A percentile compares a stretch with the other conserved stretches of the same genome.
These are phyloP conservation scores for Cordia subcordata DNA, from an alignment of 257 asterid species.

Conservation along the genomic window DNA sequence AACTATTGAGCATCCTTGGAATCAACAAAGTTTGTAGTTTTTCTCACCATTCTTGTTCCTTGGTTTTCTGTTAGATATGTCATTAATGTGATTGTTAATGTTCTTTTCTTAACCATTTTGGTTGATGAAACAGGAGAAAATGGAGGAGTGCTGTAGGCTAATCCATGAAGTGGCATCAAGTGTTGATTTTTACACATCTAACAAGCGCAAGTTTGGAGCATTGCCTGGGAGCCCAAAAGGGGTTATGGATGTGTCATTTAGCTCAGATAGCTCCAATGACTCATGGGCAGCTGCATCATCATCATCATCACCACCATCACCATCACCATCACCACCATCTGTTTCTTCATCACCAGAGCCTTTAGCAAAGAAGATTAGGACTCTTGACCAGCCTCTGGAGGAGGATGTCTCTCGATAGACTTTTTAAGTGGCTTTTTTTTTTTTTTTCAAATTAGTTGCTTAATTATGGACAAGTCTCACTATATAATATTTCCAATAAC, in stretches of 20 bases:
- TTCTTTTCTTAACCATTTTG: too few species aligned
- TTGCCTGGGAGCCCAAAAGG: constrained; percentile 69
- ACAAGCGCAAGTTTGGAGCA: constrained; percentile 50
- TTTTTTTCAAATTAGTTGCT: too few species aligned
- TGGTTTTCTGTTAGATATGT: too few species aligned
- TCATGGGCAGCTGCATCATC: constrained; percentile 35
- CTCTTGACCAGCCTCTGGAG: constrained; percentile 22
- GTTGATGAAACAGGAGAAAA: constrained; percentile 45
- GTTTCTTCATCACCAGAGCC: constrained; percentile 74
- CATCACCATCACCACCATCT: constrained; percentile 25
- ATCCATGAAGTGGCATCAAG: constrained; percentile 48
- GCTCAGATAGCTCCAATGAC: constrained; percentile 46
- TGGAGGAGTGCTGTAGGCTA: constrained; percentile 56
- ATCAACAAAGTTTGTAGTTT: constrained; percentile 43
- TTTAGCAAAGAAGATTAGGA: constrained; percentile 53
- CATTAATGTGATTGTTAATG: background rate
- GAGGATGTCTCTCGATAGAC: too few species aligned
- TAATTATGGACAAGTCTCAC: constrained; percentile 11
- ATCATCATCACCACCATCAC: too few species aligned
- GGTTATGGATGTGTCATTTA: constrained; percentile 52
- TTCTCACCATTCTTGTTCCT: too few species aligned
- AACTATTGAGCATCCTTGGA: constrained; percentile 61
- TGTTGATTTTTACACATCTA: constrained; percentile 22
- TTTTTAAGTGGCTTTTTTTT: background rate
- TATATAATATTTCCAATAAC: constrained; percentile 27